Evolutionary conservation across 805 yeast genomes (phyloP), one percentile per base, ranked within the genome.

Genomic region (Suhomyces faveliae): DNA sequence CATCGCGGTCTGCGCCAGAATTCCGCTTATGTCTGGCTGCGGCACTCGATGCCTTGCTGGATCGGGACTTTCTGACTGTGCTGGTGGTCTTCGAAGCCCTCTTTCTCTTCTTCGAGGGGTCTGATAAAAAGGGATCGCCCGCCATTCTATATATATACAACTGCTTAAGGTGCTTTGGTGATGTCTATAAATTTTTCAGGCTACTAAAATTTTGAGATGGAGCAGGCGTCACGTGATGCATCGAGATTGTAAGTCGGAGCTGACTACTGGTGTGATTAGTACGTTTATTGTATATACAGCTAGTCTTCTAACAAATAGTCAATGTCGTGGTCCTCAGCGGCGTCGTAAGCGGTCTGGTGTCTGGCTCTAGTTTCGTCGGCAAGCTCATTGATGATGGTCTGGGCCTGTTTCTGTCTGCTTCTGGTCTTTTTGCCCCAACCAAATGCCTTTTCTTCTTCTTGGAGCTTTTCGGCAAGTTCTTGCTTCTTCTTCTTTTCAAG

Each of bases 341-440:
- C 76, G 41, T 68, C 69, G 48, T 75, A 73, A 21, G 78, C 74
- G 30, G 77, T 73, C 64, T 63, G 79, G 64, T 62, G 67, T 65
- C 60, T 69, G 52, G 55, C 68, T 64, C 72, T 72, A 64, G 67
- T 56, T 42, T 63, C 66, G 17, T 65, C 62, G 40, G 70, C 61
- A 12, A 67, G 61, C 43, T 79, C 76, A 56, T 82, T 81, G 35
- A 85, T 68, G 12, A 77, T 53, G 47, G 78, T 71, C 56, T 83
- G 78, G 56, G 82, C 82, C 50, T 72, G 70, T 63, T 80, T 78
- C 37, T 80, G 80, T 49, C 73, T 74, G 53, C 73, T 71, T 70
- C 91, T 78, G 5, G 91, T 85, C 59, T 77, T 76, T 62, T 86
- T 87, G 47, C 94, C 94, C 89, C 90, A 86, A 23, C 94, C 92